Conservation (phyloP, 164 flowering plant species). For the Vitis labrusca region DNA sequence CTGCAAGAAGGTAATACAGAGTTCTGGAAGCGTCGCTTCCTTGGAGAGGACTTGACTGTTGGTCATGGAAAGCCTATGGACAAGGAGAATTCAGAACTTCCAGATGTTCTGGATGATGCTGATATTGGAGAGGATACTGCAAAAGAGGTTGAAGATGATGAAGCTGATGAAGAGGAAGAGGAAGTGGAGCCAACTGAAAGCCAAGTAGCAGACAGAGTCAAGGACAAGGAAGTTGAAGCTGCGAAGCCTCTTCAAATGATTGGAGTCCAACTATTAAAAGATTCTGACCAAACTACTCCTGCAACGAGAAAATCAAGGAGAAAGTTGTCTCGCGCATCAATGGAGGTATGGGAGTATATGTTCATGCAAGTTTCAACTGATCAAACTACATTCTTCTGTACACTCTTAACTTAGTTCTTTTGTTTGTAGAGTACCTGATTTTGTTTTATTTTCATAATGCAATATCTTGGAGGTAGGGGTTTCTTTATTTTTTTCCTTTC, state of each 20-base stretch:
- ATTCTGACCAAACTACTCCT: constrained; percentile 54
- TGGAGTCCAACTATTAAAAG: constrained; percentile 87
- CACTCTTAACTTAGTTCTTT: background rate
- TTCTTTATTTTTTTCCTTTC: too few relatives aligned
- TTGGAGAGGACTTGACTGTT: constrained; percentile 68
- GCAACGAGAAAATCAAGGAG: constrained; percentile 60
- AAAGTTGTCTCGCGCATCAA: constrained; percentile 40
- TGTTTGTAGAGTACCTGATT: background rate
- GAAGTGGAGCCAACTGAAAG: constrained; percentile 68
- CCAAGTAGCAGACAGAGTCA: constrained; percentile 61
- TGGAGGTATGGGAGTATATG: constrained; percentile 46
- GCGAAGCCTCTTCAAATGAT: constrained; percentile 90
- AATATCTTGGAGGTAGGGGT: background rate
- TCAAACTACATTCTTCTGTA: background rate
- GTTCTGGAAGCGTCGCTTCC: constrained; percentile 96
- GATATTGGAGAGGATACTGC: constrained; percentile 51
- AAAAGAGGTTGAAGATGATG: constrained; percentile 63
- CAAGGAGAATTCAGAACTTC: constrained; percentile 32
- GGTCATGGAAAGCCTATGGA: constrained; percentile 30
- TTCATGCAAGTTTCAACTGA: background rate
- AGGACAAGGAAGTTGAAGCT: constrained; percentile 71
- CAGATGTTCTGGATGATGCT: constrained; percentile 51
- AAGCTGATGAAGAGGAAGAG: constrained; percentile 46
- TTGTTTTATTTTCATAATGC: background rate
- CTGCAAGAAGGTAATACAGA: constrained; percentile 92